Base-by-base conservation (phyloP, 2,329 filamentous ascomycete species). In the Chalaropsis thielavioides region DNA sequence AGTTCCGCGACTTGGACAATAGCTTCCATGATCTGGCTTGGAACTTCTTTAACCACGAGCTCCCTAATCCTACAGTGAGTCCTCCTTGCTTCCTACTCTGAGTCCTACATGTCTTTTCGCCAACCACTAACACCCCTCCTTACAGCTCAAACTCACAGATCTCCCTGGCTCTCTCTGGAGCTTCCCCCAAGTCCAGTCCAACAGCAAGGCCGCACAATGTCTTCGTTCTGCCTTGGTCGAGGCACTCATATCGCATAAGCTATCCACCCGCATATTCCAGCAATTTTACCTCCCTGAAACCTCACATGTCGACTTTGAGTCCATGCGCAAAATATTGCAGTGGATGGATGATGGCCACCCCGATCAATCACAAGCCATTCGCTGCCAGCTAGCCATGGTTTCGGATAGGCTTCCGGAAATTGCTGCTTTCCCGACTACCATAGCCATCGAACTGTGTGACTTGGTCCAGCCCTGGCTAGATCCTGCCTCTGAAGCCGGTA, bases 1-100 rank as follows among this genome's bases (percentile, higher is more conserved):
- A 67, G 62, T 67, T 67, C 65, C 62, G 65, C 41, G 65, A 67
- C 49, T 51, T 67, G 24, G 65, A 67, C 24, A 67, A 64, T 58
- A 67, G 62, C 11, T 63, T 67, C 40, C 65, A 67, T n/a, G 62
- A 67, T n/a, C 59, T 67, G 22, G 65, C 62, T 8, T 64, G 65
- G 62, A 67, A 67, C 65, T 67, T 67, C 40, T 67, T 67, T 24
- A 51, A 35, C 24, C 65, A 56, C 15, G 65, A 67, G 51, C 38
- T 67, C 24, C 40, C 63, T 10, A 59, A 59, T 41, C 44, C 65
- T 43, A 19, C 24, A 15, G 62, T 64, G 58, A 61, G 60, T 44
- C 15, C 51, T 11, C 24, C 58, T 19, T 41, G 27, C 38, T 40
- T 40, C 8, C 24, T 61, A 19, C 38, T 19, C 22, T 56, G 10